These are phyloP conservation scores for Mortierella sp. DNA, from an alignment of 371 early-diverging fungal genomes.

Conservation along the genomic window DNA sequence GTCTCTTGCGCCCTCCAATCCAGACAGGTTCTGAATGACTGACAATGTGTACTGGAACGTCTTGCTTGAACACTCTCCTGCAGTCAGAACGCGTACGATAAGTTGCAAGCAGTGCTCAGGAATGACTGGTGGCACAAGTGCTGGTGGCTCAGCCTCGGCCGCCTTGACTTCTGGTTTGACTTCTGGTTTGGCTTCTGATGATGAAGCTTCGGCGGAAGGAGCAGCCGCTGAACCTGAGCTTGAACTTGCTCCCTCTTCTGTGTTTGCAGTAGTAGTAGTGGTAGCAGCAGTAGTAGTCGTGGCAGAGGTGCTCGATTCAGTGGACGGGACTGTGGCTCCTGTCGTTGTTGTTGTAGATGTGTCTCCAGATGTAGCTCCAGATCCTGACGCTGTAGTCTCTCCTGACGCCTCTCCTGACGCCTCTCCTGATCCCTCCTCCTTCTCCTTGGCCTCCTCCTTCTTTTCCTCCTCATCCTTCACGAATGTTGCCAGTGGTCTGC, in stretches of 20 bases:
- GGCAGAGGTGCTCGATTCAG: neutral
- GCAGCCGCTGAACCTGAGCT: neutral
- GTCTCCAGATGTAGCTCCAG: neutral
- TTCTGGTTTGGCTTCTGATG: neutral
- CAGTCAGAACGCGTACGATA: conserved; percentile 89
- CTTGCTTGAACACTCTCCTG: conserved; percentile 91
- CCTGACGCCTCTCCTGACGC: conserved; percentile 8
- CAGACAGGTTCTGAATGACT: conserved; percentile 89
- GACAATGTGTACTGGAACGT: conserved; percentile 94
- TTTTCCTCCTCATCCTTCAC: conserved; percentile 60
- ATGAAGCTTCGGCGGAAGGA: neutral
- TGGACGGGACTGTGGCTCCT: too few relatives aligned
- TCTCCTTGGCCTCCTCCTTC: conserved; percentile 48
- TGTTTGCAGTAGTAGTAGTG: neutral
- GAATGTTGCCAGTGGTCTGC: conserved; percentile 73
- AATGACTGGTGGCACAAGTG: conserved; percentile 74
- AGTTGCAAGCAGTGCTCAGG: conserved; percentile 80
- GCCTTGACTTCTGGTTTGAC: conserved; percentile 32
- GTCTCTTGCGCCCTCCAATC: conserved; percentile 75
- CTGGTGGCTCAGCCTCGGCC: conserved; percentile 27
- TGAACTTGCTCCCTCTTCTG: conserved; percentile 5
- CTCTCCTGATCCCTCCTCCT: conserved; percentile 9
- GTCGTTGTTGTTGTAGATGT: too few relatives aligned
- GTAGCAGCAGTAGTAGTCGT: neutral
- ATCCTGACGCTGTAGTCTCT: neutral